Base-by-base conservation (phyloP, 371 early-diverging fungal genomes). In the Neoconidiobolus thromboides region DNA sequence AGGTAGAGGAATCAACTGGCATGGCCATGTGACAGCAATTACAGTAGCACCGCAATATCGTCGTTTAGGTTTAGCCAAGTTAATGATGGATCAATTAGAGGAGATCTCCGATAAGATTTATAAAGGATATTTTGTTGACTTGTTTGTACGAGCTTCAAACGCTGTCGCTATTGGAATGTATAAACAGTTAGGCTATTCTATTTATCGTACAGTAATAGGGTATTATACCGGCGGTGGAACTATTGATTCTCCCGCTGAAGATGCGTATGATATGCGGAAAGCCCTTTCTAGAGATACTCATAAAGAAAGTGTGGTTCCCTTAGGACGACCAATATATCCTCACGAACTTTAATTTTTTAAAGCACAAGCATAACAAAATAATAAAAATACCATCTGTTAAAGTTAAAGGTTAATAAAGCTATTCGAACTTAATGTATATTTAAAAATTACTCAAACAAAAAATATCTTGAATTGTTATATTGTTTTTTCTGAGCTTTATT, bases 11-110 rank as follows among this genome's bases (percentile, higher is more conserved):
- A 80, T 79, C 59, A 81, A 87, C 41, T 98, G 96, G 96, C 98
- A 98, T 66, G 94, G 95, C 0, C 99, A 99, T 69, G 94, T 99
- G 49, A 95, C 98, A 2, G 99, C 99, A 3, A 76, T 99, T 42
- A 96, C 96, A 1, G 93, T 98, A 0, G 87, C 93, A 0, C 96
- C 98, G n/a, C 86, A 89, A 64, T 93, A 83, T 67, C 85, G 99
- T 54, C 83, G 94, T 10, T 70, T 91, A 59, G 90, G 93, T 1
- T 77, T 99, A 1, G 99, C 94, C 0, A 79, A 81, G 46, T 75
- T 79, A 37, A 80, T 99, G 69, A 94, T 99, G 96, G 69, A 80
- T 36, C 67, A 90, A 3, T 71, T 98, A 44, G 98, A 98, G 67
- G 76, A 81, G n/a, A 92, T 93, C 1, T 90, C 91, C 10, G 93